Evolutionary conservation across 1,284 basidiomycete species (phyloP).

Genomic region (Ustilago bromivora): DNA sequence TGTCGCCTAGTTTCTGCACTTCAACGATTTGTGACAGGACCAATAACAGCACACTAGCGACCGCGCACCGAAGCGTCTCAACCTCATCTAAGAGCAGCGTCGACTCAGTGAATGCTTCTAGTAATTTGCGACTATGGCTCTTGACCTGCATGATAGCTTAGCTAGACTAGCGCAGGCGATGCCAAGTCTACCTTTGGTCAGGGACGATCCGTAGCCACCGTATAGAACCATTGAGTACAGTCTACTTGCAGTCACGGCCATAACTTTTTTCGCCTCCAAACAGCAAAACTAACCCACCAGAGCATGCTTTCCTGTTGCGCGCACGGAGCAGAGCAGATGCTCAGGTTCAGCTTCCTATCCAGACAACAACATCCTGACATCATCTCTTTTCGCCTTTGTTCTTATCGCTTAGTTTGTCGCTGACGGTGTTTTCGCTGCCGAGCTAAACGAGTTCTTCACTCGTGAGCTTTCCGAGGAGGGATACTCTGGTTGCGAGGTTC

Average conservation of each 20-base stretch:
- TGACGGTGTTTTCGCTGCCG: slow-evolving; percentile 97
- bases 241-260: neutral
- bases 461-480: slow-evolving; percentile 99
- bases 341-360: neutral
- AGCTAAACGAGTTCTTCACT: slow-evolving; percentile 97
- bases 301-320: slow-evolving; percentile 3
- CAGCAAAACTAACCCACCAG: neutral
- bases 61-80: no score
- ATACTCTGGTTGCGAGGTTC: slow-evolving; percentile 99
- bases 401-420: slow-evolving; percentile 82
- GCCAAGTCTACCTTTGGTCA: neutral
- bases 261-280: neutral
- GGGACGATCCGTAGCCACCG: no score
- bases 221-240: neutral
- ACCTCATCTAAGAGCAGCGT: neutral
- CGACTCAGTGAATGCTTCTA: neutral
- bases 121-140: neutral
- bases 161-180: neutral
- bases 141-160: neutral
- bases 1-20: neutral
- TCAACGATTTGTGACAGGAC: neutral
- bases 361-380: slow-evolving; percentile 19
- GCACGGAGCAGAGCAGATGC: slow-evolving; percentile 16
- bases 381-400: neutral
- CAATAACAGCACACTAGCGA: no score